Percentiles rank a stretch among this genome's conserved stretches.
These are phyloP conservation scores for Botrytis deweyae DNA, from an alignment of 2,329 filamentous ascomycete species.

Conservation along the genomic window DNA sequence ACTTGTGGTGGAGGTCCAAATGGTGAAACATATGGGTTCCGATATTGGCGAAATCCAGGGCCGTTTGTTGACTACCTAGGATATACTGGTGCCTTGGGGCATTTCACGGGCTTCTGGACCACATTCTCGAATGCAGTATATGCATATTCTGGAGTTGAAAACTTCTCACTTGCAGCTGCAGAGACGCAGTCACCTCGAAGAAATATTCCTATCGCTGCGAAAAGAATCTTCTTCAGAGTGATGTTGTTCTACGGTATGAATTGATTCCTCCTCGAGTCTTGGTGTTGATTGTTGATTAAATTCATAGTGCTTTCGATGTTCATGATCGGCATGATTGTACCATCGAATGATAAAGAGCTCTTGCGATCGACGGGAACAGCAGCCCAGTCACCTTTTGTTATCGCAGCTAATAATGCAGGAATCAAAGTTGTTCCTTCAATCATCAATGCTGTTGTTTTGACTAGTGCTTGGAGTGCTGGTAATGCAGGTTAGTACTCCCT, in stretches of 20 bases:
- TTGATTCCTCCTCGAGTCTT: accelerated
- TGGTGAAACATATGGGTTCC: slow-evolving; percentile 60
- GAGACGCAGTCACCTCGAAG: slow-evolving; percentile 53
- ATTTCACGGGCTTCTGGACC: slow-evolving; percentile 52
- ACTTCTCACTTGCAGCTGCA: slow-evolving; percentile 54
- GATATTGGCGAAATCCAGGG: slow-evolving; percentile 50
- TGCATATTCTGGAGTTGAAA: slow-evolving; percentile 51
- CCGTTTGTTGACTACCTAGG: slow-evolving; percentile 64
- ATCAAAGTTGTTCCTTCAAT: slow-evolving; percentile 67
- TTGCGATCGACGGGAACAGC: slow-evolving; percentile 47
- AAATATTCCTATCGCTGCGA: slow-evolving; percentile 52
- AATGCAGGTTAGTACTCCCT: slow-evolving; percentile 49
- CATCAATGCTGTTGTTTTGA: slow-evolving; percentile 75
- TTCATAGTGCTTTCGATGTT: slow-evolving; percentile 44
- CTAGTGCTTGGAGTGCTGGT: slow-evolving; percentile 66
- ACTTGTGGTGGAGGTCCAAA: slow-evolving; percentile 59
- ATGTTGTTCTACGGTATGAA: slow-evolving; percentile 51
- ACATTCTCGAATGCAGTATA: slow-evolving; percentile 49
- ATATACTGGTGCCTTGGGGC: slow-evolving; percentile 55
- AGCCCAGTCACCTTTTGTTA: slow-evolving; percentile 63
- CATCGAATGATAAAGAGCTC: slow-evolving; percentile 51
- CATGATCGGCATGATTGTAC: slow-evolving; percentile 55
- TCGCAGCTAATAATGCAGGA: slow-evolving; percentile 66
- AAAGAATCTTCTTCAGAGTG: slow-evolving; percentile 54
- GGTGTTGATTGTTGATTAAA: not conserved